These are phyloP conservation scores for Hanseniaspora nectarophila DNA, from an alignment of 805 yeast genomes.

Conservation along the genomic window DNA sequence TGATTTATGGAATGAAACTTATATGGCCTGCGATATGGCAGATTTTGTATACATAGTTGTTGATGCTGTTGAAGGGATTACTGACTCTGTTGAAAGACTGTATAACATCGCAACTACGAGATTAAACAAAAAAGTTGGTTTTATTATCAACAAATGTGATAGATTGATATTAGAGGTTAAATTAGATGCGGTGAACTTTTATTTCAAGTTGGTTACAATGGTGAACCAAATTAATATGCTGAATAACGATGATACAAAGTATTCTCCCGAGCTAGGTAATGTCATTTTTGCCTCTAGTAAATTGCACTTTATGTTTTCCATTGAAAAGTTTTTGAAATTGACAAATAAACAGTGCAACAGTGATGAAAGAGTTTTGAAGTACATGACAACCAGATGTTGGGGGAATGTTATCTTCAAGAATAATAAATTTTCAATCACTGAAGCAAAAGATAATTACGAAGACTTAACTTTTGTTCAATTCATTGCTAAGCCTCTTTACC, in stretches of 20 bases:
- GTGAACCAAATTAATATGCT: conserved; percentile 54
- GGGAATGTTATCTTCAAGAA: conserved; percentile 49
- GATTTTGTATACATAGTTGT: conserved; percentile 46
- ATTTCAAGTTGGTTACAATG: conserved; percentile 48
- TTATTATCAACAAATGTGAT: conserved; percentile 74
- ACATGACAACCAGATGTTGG: conserved; percentile 56
- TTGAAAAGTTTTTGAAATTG: conserved; percentile 49
- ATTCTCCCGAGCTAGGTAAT: conserved; percentile 53
- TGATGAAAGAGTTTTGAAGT: conserved; percentile 26
- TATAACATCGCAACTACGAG: conserved; percentile 35
- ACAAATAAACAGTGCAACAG: conserved; percentile 34
- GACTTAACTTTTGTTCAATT: conserved; percentile 47
- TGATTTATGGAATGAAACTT: conserved; percentile 66
- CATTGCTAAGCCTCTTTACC: conserved; percentile 69
- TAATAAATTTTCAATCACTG: conserved; percentile 36
- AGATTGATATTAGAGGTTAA: conserved; percentile 68
- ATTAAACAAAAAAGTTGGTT: conserved; percentile 42
- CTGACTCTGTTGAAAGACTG: conserved; percentile 39
- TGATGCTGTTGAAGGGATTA: conserved; percentile 75
- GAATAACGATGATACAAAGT: conserved; percentile 30
- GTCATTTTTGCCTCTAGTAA: conserved; percentile 64
- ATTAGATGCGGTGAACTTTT: conserved; percentile 63
- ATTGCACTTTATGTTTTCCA: conserved; percentile 51
- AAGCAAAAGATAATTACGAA: conserved; percentile 21
- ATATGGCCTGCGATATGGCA: conserved; percentile 50